Evolutionary conservation across 345 rosid genomes (phyloP).

Genomic region (Crucihimalaya himalaica): DNA sequence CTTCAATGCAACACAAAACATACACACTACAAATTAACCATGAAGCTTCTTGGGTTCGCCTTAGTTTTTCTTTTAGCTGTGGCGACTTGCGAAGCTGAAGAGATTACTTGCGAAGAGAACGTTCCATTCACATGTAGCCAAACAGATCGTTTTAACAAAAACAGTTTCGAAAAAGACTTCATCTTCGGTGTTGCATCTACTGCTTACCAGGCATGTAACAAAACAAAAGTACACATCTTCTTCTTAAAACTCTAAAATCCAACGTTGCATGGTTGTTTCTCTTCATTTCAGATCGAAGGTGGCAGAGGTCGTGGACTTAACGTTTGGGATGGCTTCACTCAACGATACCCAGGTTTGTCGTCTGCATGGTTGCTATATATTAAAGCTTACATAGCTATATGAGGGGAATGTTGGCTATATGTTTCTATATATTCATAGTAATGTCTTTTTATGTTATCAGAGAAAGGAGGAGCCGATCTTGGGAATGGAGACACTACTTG

Average conservation of each 20-base stretch:
- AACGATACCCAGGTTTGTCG: constrained; percentile 43
- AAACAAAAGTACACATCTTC: constrained; percentile 5
- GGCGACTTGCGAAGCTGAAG: constrained; percentile 15
- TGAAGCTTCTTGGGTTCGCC: constrained; percentile 16
- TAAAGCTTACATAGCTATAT: background rate
- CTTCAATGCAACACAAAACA: constrained; percentile 15
- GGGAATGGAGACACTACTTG: constrained; percentile 42
- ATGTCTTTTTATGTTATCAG: constrained; percentile 41
- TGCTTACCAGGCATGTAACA: constrained; percentile 36
- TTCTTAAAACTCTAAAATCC: background rate
- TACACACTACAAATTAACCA: constrained; percentile 7
- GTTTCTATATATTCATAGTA: too few species aligned
- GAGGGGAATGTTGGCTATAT: background rate
- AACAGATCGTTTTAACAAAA: constrained; percentile 11
- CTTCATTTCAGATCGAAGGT: constrained; percentile 49
- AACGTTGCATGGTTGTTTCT: constrained; percentile 3
- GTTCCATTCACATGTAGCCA: constrained; percentile 21
- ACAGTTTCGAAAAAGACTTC: constrained; percentile 14
- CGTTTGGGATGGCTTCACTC: constrained; percentile 52
- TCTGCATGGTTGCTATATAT: background rate
- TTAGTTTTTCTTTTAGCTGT: constrained; percentile 13
- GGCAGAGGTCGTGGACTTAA: constrained; percentile 41
- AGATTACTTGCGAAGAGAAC: constrained; percentile 21
- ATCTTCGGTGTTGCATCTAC: constrained; percentile 38
- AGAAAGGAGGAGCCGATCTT: constrained; percentile 42